Evolutionary conservation across 257 asterid genomes (phyloP).

Genomic region (Capsicum baccatum): DNA sequence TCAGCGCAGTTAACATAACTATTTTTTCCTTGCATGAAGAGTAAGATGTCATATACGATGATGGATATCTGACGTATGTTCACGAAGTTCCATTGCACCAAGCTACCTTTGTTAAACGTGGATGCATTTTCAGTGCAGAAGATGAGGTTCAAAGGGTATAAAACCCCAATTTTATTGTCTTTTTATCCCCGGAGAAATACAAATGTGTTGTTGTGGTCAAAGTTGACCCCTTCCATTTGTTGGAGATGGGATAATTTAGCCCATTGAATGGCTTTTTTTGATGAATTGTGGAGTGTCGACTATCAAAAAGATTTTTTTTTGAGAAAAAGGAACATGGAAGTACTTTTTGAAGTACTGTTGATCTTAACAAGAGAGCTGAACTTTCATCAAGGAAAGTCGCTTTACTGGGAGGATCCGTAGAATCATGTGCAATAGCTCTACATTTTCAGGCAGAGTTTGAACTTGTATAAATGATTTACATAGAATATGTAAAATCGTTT

Average conservation of each 20-base stretch:
- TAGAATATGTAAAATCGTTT: too few species aligned
- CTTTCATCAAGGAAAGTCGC: too few species aligned
- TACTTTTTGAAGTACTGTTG: too few species aligned
- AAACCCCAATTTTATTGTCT: neutral
- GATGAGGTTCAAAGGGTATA: neutral
- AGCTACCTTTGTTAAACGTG: neutral
- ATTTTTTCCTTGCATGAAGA: neutral
- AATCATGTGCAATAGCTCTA: too few species aligned
- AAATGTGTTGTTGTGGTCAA: neutral
- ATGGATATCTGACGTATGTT: neutral
- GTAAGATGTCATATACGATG: neutral
- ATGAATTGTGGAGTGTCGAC: neutral
- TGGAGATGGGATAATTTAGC: neutral
- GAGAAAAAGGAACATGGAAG: too few species aligned
- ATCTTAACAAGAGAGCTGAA: too few species aligned
- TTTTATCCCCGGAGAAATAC: neutral
- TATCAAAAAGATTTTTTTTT: too few species aligned
- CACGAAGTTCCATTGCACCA: neutral
- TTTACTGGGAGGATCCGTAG: too few species aligned
- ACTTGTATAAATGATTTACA: too few species aligned
- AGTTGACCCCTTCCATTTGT: neutral
- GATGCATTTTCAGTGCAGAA: neutral
- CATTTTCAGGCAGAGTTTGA: too few species aligned
- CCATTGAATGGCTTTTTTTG: neutral
- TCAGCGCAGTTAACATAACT: neutral